These are phyloP conservation scores for Harrya chromipes DNA, from an alignment of 768 basidiomycete species.

Conservation along the genomic window DNA sequence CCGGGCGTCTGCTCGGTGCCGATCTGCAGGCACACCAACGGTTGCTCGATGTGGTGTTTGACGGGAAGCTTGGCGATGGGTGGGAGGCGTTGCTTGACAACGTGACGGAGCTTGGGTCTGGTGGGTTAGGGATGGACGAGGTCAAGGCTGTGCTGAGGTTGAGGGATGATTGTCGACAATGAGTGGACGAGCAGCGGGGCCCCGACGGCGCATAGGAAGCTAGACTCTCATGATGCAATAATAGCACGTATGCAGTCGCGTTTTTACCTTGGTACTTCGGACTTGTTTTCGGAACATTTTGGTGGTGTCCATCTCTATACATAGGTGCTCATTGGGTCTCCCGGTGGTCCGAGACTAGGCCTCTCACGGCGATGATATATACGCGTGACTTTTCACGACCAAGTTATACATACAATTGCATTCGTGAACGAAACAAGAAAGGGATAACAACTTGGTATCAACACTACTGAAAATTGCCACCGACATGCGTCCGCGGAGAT, in stretches of 20 bases:
- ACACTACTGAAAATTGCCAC: not conserved
- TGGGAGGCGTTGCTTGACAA: conserved; percentile 53
- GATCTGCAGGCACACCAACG: conserved; percentile 41
- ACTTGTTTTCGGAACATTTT: too few relatives aligned
- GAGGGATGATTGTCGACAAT: conserved; percentile 37
- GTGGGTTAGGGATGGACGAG: conserved; percentile 62
- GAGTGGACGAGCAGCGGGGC: not conserved
- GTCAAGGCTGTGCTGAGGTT: conserved; percentile 53
- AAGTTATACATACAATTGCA: conserved; percentile 1
- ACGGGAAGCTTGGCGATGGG: conserved; percentile 22
- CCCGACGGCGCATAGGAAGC: not conserved
- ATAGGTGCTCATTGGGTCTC: too few relatives aligned
- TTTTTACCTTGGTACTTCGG: too few relatives aligned
- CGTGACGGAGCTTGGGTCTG: conserved; percentile 52
- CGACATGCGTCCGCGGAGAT: conserved; percentile 1
- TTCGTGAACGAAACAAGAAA: conserved; percentile 3
- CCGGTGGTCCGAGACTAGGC: too few relatives aligned
- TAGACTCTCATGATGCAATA: too few relatives aligned
- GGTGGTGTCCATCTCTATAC: too few relatives aligned
- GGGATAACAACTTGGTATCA: not conserved
- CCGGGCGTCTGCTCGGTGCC: conserved; percentile 62
- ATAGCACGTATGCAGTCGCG: too few relatives aligned
- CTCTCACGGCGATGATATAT: too few relatives aligned
- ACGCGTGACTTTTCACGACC: too few relatives aligned
- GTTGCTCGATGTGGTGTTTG: conserved; percentile 15